Evolutionary conservation across 768 basidiomycete species (phyloP), one percentile per base, ranked within the genome.

Genomic region (Leccinellum albellum): DNA sequence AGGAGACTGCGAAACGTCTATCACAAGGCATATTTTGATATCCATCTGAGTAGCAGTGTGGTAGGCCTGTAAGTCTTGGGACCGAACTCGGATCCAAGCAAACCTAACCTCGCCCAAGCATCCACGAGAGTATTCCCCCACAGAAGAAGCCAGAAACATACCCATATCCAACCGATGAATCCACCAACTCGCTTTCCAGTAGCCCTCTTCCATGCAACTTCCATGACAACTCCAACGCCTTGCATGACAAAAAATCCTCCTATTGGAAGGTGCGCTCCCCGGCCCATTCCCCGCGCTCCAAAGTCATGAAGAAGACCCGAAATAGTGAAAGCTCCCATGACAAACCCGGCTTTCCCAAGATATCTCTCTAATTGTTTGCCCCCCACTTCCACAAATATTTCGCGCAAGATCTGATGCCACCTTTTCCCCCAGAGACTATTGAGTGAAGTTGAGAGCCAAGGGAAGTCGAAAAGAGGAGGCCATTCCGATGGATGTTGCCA

Each of bases 331-430:
- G 79, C 80, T 7, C 85, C 86, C 3, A 89, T 55, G 8, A 87
- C 71, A 4, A 66, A 70, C 5, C 82, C 84, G 3, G 65, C 54
- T 20, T 78, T 77, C 23, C 87, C 85, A 26, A 82, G 62, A 5
- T 82, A 58, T 52, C 62, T 63, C 26, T 66, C 65, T 26, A 82
- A 51, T 0, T 82, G 81, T 31, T 71, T 73, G 10, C 73, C 73
- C 13, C 85, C 86, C n/a, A 82, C 58, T 13, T 66, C 69, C 42
- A 86, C 69, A 62, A 89, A 88, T 35, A 69, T 63, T 45, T 83
- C 78, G 10, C 86, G 78, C 64, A 87, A 85, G 6, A 83, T 57
- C 62, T 88, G 86, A 61, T 89, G 88, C 88, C 88, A 89, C n/a
- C 79, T 71, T 54, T 59, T 66, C 4, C 78, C 74, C 88, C 88